These are phyloP conservation scores for Boletus putidus DNA, from an alignment of 1,284 basidiomycete species.

Conservation along the genomic window DNA sequence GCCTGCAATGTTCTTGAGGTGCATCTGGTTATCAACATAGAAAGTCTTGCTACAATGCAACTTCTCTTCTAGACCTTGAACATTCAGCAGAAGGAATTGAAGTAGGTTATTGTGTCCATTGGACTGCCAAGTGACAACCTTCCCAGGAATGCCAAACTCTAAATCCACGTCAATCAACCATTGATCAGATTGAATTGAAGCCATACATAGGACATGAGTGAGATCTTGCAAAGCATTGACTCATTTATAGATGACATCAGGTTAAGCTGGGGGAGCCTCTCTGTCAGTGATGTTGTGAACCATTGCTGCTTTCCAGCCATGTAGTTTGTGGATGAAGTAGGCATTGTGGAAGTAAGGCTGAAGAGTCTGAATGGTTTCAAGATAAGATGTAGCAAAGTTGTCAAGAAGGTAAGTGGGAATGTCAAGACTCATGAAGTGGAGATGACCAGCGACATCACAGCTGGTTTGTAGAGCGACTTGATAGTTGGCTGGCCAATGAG, in stretches of 20 bases:
- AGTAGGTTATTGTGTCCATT: background rate
- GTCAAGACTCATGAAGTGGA: background rate
- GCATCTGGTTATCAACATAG: conserved; percentile 13
- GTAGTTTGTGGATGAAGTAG: background rate
- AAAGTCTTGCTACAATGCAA: too few relatives aligned
- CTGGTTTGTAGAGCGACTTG: fast-evolving
- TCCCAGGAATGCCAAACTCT: background rate
- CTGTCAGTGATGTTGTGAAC: background rate
- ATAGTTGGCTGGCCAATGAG: background rate
- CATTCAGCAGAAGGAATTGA: too few relatives aligned
- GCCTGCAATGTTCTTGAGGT: conserved; percentile 8
- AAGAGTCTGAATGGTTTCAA: background rate
- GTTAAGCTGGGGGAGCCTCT: too few relatives aligned
- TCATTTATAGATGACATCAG: background rate
- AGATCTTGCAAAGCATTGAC: background rate
- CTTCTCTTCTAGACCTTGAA: too few relatives aligned
- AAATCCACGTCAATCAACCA: background rate
- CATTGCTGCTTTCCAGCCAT: background rate
- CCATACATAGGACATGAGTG: background rate
- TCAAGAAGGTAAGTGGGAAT: background rate
- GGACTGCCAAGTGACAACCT: background rate
- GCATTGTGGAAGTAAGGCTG: background rate
- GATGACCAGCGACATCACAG: background rate
- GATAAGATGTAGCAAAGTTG: background rate
- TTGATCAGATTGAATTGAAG: background rate